phyloP scores from a whole-genome alignment of 306 rosid genomes.

The Malus sylvestris region DNA sequence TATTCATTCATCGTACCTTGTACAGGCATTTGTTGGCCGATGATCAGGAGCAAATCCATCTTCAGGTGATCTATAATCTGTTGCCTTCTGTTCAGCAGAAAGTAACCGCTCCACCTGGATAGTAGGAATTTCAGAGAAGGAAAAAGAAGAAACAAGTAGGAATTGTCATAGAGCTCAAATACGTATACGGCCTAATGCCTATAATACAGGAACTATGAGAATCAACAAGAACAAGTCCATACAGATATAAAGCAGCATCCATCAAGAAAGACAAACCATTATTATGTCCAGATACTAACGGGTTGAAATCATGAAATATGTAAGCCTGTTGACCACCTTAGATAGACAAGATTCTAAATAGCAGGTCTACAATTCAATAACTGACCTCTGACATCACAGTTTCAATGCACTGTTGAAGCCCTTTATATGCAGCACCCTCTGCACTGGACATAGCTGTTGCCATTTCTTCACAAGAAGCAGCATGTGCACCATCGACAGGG shows the following conservation, averaged over 20 bases:
- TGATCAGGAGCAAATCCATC: slow-evolving; percentile 96
- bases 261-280: neutral
- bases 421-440: slow-evolving; percentile 97
- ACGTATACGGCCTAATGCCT: neutral
- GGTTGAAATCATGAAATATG: slow-evolving; percentile 5
- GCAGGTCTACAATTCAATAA: neutral
- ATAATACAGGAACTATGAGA: neutral
- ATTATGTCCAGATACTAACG: neutral
- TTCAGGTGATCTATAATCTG: slow-evolving; percentile 85
- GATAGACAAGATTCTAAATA: neutral
- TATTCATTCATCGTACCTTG: slow-evolving; percentile 47
- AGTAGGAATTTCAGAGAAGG: slow-evolving; percentile 16
- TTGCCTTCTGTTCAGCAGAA: slow-evolving; percentile 92
- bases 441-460: slow-evolving; percentile 98
- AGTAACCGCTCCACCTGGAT: slow-evolving; percentile 90
- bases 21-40: slow-evolving; percentile 90
- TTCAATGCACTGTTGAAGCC: slow-evolving; percentile 88
- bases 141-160: neutral
- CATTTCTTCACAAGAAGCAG: slow-evolving; percentile 99
- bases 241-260: slow-evolving; percentile 6
- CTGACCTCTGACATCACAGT: slow-evolving; percentile 99
- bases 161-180: neutral
- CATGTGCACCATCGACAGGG: slow-evolving; percentile 99
- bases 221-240: neutral
- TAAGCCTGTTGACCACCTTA: slow-evolving; percentile 9